Percentiles rank a stretch among this genome's conserved stretches.
Evolutionary conservation across 805 yeast genomes (phyloP).

Genomic region (Candida nonsorbophila): DNA sequence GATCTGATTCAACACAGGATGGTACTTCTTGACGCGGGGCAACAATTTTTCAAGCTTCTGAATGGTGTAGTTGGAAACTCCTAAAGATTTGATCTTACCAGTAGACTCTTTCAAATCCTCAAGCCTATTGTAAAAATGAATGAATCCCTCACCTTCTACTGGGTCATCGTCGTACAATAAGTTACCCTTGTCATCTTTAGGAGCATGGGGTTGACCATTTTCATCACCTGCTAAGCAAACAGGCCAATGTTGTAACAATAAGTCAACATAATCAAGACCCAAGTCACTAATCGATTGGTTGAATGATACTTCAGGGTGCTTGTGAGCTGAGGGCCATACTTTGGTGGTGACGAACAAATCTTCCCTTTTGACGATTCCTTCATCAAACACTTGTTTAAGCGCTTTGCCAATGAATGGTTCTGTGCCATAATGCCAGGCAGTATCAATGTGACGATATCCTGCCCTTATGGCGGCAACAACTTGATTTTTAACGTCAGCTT

Average conservation of each 20-base stretch:
- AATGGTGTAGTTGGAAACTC: constrained; percentile 30
- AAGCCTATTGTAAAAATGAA: constrained; percentile 22
- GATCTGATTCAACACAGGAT: constrained; percentile 30
- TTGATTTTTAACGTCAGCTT: constrained; percentile 25
- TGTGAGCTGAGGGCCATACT: constrained; percentile 41
- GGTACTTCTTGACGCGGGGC: constrained; percentile 13
- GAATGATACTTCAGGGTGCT: constrained; percentile 36
- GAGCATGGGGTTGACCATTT: constrained; percentile 32
- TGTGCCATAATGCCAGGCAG: constrained; percentile 47
- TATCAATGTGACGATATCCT: constrained; percentile 46
- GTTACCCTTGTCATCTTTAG: constrained; percentile 32
- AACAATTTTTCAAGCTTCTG: constrained; percentile 22
- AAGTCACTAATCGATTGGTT: constrained; percentile 34
- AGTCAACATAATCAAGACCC: constrained; percentile 42
- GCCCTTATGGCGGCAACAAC: constrained; percentile 36
- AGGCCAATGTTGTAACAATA: constrained; percentile 49
- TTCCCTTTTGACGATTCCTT: constrained; percentile 46
- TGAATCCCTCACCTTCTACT: constrained; percentile 23
- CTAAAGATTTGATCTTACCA: constrained; percentile 28
- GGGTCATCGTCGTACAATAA: constrained; percentile 30
- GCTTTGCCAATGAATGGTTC: constrained; percentile 41
- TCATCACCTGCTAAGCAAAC: constrained; percentile 35
- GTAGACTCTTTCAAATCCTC: constrained; percentile 23
- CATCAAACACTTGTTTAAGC: constrained; percentile 42
- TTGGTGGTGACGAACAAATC: constrained; percentile 34